Evolutionary conservation across 495 filamentous ascomycete species (phyloP), one percentile per base, ranked within the genome.

Genomic region (Neurospora sp.): DNA sequence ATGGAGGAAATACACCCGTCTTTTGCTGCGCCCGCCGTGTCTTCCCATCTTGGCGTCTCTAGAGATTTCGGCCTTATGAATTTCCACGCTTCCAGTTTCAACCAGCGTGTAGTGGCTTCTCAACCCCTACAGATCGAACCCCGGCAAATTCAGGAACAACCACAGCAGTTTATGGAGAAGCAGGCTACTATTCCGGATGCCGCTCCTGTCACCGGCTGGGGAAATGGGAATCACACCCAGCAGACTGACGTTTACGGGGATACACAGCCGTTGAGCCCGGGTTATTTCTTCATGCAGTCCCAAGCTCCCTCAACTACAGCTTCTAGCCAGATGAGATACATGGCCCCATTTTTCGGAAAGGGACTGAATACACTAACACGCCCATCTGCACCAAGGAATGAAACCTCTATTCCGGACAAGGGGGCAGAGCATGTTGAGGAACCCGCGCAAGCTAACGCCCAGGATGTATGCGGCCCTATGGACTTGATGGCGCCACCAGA

Each of bases 241-340:
- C 1, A n/a, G 20, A 72, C 27, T 16, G 72, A 81, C 8, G 75
- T 73, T 37, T 76, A 75, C 78, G 72, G 74, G 48, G 76, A 72
- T 69, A 76, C 79, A 38, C 75, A 86, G n/a, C 83, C 85, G 3
- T 82, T 86, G 23, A 84, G 88, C 59, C 86, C 85, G n/a, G 83
- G 84, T 41, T 84, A 88, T 72, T 87, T 85, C 74, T 74, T 87
- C 41, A 75, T 87, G 74, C 81, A 83, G 69, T 84, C 76, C 10
- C 83, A 85, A 37, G 77, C 83, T 14, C 83, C 84, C 35, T 86
- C 85, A 23, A 84, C 81, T 11, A 81, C 85, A 1, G 83, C 84
- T 1, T 85, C 85, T 6, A 83, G 83, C 48, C 83, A 83, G 59
- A 74, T 81, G 31, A 79, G 81, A 70, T 86, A 86, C 72, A 77